Base-by-base conservation (phyloP, 306 rosid species). In the Dryas octopetala region DNA sequence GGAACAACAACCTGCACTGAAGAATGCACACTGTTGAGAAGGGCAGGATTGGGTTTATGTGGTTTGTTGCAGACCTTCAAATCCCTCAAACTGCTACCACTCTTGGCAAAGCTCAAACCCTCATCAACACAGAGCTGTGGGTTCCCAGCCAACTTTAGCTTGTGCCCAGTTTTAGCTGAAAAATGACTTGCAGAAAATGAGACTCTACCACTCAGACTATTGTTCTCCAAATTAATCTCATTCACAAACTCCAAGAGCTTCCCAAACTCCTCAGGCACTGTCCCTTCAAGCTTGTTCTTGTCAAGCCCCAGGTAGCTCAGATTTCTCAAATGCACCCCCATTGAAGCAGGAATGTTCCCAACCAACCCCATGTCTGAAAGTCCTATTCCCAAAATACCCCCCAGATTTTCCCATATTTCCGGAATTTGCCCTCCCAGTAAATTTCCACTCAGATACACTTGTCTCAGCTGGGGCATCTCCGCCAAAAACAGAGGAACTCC, bases 221-320 rank as follows among this genome's bases (percentile, higher is more conserved):
- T 93, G 83, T 93, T 91, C 83, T 89, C 96, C 82, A 93, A 66
- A 51, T 93, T 91, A 72, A 93, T 91, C 75, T 88, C 98, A 47
- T 71, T 81, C 60, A 47, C 76, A 68, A 15, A 76, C 45, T 81
- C 79, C 86, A 88, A 74, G 45, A 85, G 77, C 2, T 32, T 32
- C 55, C 81, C 89, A 73, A 88, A 77, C 74, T 92, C 97, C 79
- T 70, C 57, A 1, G 96, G 97, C 23, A 93, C 82, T 23, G 83
- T 71, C 62, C 98, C 98, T 72, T 86, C 89, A 23, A 94, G 96
- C 6, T 49, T 79, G 70, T 94, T 94, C 32, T 85, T 89, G 17
- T 90, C 95, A 51, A 94, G 96, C 49, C 95, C 90, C 44, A 94
- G 61, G 76, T 90, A 94, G 14, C 88, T 46, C 64, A 90, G 15